Evolutionary conservation across 768 basidiomycete genomes (phyloP).

Genomic region (Pleurotus eryngii): DNA sequence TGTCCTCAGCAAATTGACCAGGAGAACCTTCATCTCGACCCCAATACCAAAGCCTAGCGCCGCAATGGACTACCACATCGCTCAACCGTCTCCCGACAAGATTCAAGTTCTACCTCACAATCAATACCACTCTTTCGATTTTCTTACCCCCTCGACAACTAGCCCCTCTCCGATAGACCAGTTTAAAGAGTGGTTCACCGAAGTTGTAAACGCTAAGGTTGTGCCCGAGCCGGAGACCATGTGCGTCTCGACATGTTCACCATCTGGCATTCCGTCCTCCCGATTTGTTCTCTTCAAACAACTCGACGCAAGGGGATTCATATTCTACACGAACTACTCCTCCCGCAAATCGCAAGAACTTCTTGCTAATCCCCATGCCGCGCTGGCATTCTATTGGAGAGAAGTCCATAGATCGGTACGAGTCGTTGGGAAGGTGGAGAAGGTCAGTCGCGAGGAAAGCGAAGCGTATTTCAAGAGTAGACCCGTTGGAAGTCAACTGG

Average conservation of each 20-base stretch:
- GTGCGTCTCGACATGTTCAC: constrained; percentile 71
- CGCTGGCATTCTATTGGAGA: constrained; percentile 89
- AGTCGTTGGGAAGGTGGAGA: constrained; percentile 83
- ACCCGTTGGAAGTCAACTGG: constrained; percentile 80
- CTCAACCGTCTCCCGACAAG: constrained; percentile 45
- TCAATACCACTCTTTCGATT: constrained; percentile 70
- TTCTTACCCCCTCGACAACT: constrained; percentile 61
- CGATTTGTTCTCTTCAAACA: constrained; percentile 91
- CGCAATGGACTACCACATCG: constrained; percentile 40
- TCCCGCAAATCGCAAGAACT: constrained; percentile 91
- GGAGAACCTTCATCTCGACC: too few relatives aligned
- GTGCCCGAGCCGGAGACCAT: constrained; percentile 91
- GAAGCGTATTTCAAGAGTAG: constrained; percentile 80
- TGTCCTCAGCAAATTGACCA: too few relatives aligned
- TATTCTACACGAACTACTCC: constrained; percentile 96
- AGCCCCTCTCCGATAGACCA: constrained; percentile 72
- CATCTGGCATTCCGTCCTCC: constrained; percentile 75
- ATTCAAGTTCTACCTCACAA: constrained; percentile 69
- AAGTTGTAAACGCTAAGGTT: constrained; percentile 44
- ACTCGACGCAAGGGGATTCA: constrained; percentile 84
- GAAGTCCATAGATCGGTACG: constrained; percentile 80
- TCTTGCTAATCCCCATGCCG: constrained; percentile 69
- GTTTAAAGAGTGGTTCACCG: constrained; percentile 84
- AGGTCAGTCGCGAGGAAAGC: constrained; percentile 66
- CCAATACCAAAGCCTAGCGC: background rate